These are phyloP conservation scores for Aurantiochytrium sp. DNA, from an alignment of 108 stramenopile genomes.

Conservation along the genomic window DNA sequence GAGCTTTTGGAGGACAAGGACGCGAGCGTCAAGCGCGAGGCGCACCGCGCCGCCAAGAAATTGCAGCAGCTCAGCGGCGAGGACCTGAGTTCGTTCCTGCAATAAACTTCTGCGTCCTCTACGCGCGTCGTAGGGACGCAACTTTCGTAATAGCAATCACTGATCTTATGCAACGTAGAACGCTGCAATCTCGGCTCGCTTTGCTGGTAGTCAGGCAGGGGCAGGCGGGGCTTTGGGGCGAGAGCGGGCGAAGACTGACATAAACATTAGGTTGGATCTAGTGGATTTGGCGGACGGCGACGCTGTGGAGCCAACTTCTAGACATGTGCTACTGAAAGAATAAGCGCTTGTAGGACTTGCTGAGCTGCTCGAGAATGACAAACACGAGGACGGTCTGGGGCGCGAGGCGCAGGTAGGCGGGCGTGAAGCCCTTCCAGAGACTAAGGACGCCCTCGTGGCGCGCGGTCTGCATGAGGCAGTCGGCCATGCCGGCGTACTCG, in stretches of 20 bases:
- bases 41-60: background rate
- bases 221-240: too few species aligned
- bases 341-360: conserved; percentile 25
- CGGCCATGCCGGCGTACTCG: conserved; percentile 73
- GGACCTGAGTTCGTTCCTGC: background rate
- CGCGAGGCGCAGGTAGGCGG: conserved; percentile 91
- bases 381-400: conserved; percentile 97
- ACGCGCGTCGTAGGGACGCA: too few species aligned
- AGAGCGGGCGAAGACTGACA: too few species aligned
- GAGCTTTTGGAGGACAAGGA: conserved; percentile 19
- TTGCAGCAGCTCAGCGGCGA: conserved; percentile 22
- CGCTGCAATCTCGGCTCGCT: too few species aligned
- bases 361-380: conserved; percentile 85
- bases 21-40: background rate
- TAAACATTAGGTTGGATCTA: too few species aligned
- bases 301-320: too few species aligned
- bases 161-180: too few species aligned
- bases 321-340: too few species aligned
- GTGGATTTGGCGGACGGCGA: too few species aligned
- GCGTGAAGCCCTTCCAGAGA: conserved; percentile 86
- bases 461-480: conserved; percentile 72
- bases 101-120: background rate
- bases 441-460: conserved; percentile 78
- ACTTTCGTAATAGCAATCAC: too few species aligned
- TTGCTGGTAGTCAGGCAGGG: too few species aligned